Evolutionary conservation across 177 flowering plant genomes (phyloP).

Genomic region (Telopea speciosissima): DNA sequence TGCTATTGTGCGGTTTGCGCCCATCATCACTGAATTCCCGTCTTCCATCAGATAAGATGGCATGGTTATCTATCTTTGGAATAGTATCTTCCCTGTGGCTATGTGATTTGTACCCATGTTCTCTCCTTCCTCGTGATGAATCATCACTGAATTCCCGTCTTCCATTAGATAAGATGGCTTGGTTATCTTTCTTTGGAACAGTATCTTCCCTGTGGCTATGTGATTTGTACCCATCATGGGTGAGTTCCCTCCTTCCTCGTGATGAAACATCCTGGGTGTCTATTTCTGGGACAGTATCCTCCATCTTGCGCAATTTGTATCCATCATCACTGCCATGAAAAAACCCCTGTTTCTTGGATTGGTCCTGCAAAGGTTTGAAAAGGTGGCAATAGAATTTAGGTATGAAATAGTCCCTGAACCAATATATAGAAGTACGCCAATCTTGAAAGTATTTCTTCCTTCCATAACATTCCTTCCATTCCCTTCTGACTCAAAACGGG

Average conservation of each 20-base stretch:
- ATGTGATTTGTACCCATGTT: slow-evolving; percentile 7
- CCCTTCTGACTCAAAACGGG: background rate
- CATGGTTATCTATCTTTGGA: slow-evolving; percentile 5
- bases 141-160: background rate
- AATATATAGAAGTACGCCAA: background rate
- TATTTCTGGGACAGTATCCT: slow-evolving; percentile 1
- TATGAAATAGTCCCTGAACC: background rate
- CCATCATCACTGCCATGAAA: slow-evolving; percentile 15
- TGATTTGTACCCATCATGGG: background rate
- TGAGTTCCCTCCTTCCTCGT: background rate
- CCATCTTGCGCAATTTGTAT: background rate
- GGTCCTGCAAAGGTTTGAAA: slow-evolving; percentile 25
- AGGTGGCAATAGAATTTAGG: background rate
- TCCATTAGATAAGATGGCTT: slow-evolving; percentile 3
- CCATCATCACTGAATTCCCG: background rate
- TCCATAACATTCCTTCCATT: background rate
- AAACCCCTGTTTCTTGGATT: slow-evolving; percentile 20
- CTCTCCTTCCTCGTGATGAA: background rate
- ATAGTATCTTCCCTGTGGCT: slow-evolving; percentile 6
- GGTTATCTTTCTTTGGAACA: slow-evolving; percentile 8
- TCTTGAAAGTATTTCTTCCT: background rate
- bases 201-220: background rate
- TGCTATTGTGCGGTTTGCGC: background rate
- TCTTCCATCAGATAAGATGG: background rate
- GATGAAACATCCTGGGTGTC: slow-evolving; percentile 5